phyloP scores from a whole-genome alignment of 1,284 basidiomycete genomes.

The Malassezia pachydermatis region DNA sequence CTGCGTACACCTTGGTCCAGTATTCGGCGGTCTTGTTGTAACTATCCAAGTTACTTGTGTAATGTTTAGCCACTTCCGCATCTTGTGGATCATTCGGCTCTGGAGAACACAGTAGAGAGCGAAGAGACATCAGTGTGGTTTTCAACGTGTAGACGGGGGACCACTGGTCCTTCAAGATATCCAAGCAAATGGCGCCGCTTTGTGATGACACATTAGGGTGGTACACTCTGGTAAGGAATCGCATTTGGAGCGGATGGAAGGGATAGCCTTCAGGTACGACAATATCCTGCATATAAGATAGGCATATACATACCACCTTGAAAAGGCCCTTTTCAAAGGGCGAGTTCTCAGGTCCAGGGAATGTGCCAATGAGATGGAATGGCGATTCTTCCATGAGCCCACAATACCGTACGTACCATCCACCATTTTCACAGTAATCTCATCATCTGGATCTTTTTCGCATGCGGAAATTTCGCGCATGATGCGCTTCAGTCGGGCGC shows the following conservation, averaged over 20 bases:
- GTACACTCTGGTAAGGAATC: constrained; percentile 62
- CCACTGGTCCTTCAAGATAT: constrained; percentile 57
- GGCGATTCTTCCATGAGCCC: constrained; percentile 18
- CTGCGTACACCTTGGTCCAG: constrained; percentile 55
- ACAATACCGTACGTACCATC: constrained; percentile 50
- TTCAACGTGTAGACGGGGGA: constrained; percentile 65
- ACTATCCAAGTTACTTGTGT: constrained; percentile 69
- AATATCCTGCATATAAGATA: constrained; percentile 63
- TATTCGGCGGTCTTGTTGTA: constrained; percentile 88
- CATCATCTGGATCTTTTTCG: constrained; percentile 80
- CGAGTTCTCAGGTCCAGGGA: constrained; percentile 55
- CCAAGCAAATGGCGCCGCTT: constrained; percentile 79
- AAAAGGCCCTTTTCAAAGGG: constrained; percentile 89
- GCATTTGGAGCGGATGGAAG: constrained; percentile 94
- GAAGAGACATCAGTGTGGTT: constrained; percentile 88
- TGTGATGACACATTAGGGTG: constrained; percentile 94
- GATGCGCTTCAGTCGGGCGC: constrained; percentile 75
- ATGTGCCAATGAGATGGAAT: constrained; percentile 30
- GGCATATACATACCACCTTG: constrained; percentile 62
- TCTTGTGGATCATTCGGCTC: constrained; percentile 97
- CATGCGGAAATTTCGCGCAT: constrained; percentile 76
- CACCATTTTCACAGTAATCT: constrained; percentile 72
- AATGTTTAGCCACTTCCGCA: constrained; percentile 86
- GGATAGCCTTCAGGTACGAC: constrained; percentile 84
- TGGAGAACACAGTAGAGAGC: constrained; percentile 86